A percentile compares a stretch with the other conserved stretches of the same genome.
phyloP scores from a whole-genome alignment of 495 filamentous ascomycete genomes.

The Oidiodendron maius region DNA sequence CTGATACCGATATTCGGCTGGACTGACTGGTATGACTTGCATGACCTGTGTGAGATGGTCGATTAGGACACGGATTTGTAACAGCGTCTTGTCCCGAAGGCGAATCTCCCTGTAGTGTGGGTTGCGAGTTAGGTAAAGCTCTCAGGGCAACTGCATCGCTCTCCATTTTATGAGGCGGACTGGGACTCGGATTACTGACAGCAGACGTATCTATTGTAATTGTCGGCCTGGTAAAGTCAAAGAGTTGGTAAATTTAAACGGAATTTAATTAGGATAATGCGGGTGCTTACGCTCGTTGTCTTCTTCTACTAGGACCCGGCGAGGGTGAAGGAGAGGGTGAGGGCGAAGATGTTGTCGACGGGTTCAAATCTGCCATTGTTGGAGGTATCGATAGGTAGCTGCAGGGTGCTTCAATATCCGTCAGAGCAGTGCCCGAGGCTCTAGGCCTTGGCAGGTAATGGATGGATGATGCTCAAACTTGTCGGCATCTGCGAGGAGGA shows the following conservation, averaged over 20 bases:
- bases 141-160: constrained; percentile 20
- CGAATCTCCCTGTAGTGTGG: constrained; percentile 27
- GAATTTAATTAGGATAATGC: too few relatives aligned
- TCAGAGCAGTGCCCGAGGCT: constrained; percentile 20
- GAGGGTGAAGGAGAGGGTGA: constrained; percentile 7
- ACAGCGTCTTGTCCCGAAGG: constrained; percentile 11
- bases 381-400: neutral
- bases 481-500: constrained; percentile 19
- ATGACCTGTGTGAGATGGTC: constrained; percentile 14
- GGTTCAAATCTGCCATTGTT: constrained; percentile 16
- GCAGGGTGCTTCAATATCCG: neutral
- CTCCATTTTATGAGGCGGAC: constrained; percentile 22
- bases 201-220: constrained; percentile 74
- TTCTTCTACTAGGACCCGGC: constrained; percentile 17
- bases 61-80: constrained; percentile 9
- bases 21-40: constrained; percentile 15
- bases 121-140: constrained; percentile 20
- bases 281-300: constrained; percentile 25
- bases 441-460: constrained; percentile 18
- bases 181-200: constrained; percentile 35
- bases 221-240: constrained; percentile 54
- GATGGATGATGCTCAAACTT: constrained; percentile 9
- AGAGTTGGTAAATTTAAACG: too few relatives aligned
- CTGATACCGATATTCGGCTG: constrained; percentile 36
- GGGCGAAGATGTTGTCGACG: too few relatives aligned